A percentile compares a stretch with the other conserved stretches of the same genome.
phyloP scores from a whole-genome alignment of 2,329 filamentous ascomycete genomes.

The Pseudogymnoascus sp. region DNA sequence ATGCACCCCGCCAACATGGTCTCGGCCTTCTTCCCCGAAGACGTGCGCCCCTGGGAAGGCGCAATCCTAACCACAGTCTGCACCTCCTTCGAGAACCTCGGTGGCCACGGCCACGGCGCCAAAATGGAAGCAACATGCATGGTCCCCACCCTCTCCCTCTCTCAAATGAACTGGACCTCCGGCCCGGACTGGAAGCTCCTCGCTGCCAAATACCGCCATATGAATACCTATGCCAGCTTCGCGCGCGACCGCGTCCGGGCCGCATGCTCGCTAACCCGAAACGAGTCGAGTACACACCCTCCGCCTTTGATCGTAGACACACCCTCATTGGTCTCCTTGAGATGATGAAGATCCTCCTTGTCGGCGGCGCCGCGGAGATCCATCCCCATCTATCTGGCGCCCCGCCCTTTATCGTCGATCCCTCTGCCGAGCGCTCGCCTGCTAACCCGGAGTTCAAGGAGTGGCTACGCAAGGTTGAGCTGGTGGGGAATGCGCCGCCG shows the following conservation, averaged over 20 bases:
- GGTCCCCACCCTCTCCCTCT: slow-evolving; percentile 59
- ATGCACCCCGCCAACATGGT: slow-evolving; percentile 66
- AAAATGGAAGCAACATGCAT: slow-evolving; percentile 76
- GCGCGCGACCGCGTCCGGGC: slow-evolving; percentile 67
- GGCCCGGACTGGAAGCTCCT: slow-evolving; percentile 69
- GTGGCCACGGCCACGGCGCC: slow-evolving; percentile 70
- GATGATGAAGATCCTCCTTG: slow-evolving; percentile 69
- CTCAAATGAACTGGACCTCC: slow-evolving; percentile 57
- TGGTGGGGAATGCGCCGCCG: slow-evolving; percentile 45
- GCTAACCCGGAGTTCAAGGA: slow-evolving; percentile 49
- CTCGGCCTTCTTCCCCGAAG: slow-evolving; percentile 58
- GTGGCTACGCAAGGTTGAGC: slow-evolving; percentile 51
- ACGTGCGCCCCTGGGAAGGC: slow-evolving; percentile 64
- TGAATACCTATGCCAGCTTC: slow-evolving; percentile 66
- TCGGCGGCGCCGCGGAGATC: slow-evolving; percentile 73
- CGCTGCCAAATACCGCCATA: slow-evolving; percentile 60
- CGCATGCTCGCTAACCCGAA: slow-evolving; percentile 48
- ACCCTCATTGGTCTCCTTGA: slow-evolving; percentile 68
- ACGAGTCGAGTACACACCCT: slow-evolving; percentile 65
- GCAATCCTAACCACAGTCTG: slow-evolving; percentile 75
- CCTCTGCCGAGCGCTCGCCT: not conserved
- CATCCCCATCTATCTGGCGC: slow-evolving; percentile 57
- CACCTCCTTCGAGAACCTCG: slow-evolving; percentile 72
- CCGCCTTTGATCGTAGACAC: slow-evolving; percentile 66
- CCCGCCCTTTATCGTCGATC: slow-evolving; percentile 47